Conservation (phyloP, 2,329 filamentous ascomycete species). For the Emmonsia crescens region DNA sequence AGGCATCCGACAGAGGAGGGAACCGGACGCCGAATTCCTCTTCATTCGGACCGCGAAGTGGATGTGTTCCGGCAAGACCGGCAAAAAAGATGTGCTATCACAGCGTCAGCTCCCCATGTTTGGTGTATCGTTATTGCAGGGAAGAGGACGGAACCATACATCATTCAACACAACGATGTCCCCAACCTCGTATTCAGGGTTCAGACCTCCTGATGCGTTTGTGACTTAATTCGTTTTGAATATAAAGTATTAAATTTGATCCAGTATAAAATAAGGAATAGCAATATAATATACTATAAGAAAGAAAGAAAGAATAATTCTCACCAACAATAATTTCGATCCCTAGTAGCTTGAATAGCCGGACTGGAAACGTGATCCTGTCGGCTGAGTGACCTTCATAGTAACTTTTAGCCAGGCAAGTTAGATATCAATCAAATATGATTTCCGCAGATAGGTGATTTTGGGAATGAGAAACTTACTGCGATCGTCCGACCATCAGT, state of each 20-base stretch:
- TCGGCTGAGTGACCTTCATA: conserved; percentile 58
- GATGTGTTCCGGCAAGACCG: conserved; percentile 50
- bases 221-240: conserved; percentile 38
- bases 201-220: conserved; percentile 56
- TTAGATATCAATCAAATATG: not conserved
- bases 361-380: conserved; percentile 51
- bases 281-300: not conserved
- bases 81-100: conserved; percentile 52
- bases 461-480: conserved; percentile 38
- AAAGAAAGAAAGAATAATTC: conserved; percentile 11
- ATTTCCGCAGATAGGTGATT: not conserved
- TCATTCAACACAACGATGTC: conserved; percentile 57
- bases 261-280: not conserved
- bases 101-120: conserved; percentile 12
- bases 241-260: not conserved
- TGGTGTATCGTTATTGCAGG: not conserved
- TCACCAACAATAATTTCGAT: conserved; percentile 49
- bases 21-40: conserved; percentile 54
- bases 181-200: conserved; percentile 52
- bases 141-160: conserved; percentile 24
- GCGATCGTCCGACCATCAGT: conserved; percentile 53
- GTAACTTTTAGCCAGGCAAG: conserved; percentile 37
- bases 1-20: conserved; percentile 54
- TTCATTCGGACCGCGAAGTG: conserved; percentile 51
- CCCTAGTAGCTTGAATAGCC: conserved; percentile 53